phyloP scores from a whole-genome alignment of 2,329 filamentous ascomycete species.

The Scytalidium lignicola region DNA sequence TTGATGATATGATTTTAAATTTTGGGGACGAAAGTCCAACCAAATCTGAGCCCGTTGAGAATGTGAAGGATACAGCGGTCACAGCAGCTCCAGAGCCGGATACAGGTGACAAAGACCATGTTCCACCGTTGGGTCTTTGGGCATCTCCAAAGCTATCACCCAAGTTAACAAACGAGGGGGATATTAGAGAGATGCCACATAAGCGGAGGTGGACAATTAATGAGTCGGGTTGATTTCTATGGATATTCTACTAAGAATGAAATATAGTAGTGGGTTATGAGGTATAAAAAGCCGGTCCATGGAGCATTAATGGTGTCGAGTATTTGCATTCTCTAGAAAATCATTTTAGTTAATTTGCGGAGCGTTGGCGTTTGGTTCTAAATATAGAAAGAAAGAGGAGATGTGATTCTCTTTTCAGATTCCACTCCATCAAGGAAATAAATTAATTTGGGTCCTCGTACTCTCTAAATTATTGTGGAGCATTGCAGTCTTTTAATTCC shows the following conservation, averaged over 20 bases:
- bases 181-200: slow-evolving; percentile 40
- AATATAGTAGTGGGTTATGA: too few species aligned
- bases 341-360: neutral
- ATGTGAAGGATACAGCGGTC: neutral
- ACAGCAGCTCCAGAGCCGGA: neutral
- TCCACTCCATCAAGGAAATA: too few species aligned
- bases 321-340: neutral
- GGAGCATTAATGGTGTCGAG: neutral
- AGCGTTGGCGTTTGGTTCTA: neutral
- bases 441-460: too few species aligned
- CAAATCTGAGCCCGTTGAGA: neutral
- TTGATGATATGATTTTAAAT: slow-evolving; percentile 42
- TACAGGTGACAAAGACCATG: slow-evolving; percentile 22
- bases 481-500: too few species aligned
- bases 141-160: slow-evolving; percentile 42
- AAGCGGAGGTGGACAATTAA: slow-evolving; percentile 54
- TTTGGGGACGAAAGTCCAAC: slow-evolving; percentile 36
- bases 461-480: too few species aligned
- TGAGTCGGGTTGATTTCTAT: slow-evolving; percentile 25
- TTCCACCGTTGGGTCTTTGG: slow-evolving; percentile 38
- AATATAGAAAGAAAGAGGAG: neutral
- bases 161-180: slow-evolving; percentile 39
- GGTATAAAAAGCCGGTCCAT: neutral
- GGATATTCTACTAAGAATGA: too few species aligned
- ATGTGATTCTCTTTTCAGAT: neutral